Evolutionary conservation across 1,139 yeast genomes (phyloP).

Genomic region (Hyphopichia burtonii): DNA sequence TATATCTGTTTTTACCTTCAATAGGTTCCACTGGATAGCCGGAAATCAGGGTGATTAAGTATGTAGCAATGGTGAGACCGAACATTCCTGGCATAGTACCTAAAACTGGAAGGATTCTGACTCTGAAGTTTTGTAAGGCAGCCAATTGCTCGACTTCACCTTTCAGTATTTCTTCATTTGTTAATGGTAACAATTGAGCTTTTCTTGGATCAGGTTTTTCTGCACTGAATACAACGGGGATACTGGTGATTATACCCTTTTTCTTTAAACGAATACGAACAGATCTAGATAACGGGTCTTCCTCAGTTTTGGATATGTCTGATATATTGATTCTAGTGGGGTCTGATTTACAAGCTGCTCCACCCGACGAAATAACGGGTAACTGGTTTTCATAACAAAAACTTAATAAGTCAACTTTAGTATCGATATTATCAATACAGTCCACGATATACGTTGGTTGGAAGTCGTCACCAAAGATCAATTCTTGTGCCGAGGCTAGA

Average conservation of each 20-base stretch:
- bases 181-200: constrained; percentile 80
- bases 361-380: constrained; percentile 83
- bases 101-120: constrained; percentile 87
- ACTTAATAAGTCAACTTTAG: constrained; percentile 84
- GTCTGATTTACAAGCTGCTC: constrained; percentile 78
- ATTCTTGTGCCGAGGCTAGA: constrained; percentile 57
- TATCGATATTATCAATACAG: constrained; percentile 93
- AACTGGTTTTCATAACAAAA: constrained; percentile 62
- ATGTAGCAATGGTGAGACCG: constrained; percentile 86
- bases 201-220: constrained; percentile 96
- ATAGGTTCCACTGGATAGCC: constrained; percentile 88
- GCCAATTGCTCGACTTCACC: constrained; percentile 88
- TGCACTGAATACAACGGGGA: constrained; percentile 87
- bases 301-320: constrained; percentile 63
- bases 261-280: constrained; percentile 81
- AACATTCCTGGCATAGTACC: constrained; percentile 97
- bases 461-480: constrained; percentile 54
- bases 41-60: constrained; percentile 72
- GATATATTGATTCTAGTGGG: constrained; percentile 46
- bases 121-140: constrained; percentile 86
- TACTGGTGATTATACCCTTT: constrained; percentile 70
- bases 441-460: constrained; percentile 78
- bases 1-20: constrained; percentile 87
- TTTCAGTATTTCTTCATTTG: constrained; percentile 72
- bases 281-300: constrained; percentile 88